A percentile compares a stretch with the other conserved stretches of the same genome.
Evolutionary conservation across 2,329 filamentous ascomycete genomes (phyloP).

Genomic region (Rhinocladiella similis): DNA sequence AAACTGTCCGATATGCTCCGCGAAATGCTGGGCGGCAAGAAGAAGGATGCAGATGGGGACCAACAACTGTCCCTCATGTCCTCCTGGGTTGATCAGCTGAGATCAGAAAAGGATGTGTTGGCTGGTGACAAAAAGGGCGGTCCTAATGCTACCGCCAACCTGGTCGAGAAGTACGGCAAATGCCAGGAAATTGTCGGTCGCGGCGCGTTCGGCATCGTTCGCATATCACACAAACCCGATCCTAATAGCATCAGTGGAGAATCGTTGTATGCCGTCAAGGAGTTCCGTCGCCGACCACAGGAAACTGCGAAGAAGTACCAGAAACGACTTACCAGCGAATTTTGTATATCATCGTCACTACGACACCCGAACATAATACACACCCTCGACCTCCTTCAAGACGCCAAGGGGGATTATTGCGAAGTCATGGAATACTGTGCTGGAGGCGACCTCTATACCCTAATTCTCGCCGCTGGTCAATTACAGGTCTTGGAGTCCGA

Average conservation of each 20-base stretch:
- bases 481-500: slow-evolving; percentile 91
- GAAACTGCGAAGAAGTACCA: slow-evolving; percentile 97
- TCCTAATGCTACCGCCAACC: slow-evolving; percentile 70
- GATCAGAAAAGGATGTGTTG: slow-evolving; percentile 77
- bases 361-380: slow-evolving; percentile 98
- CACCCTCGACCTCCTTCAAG: slow-evolving; percentile 90
- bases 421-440: slow-evolving; percentile 99
- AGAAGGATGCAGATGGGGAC: slow-evolving; percentile 62
- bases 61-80: slow-evolving; percentile 90
- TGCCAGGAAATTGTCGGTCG: slow-evolving; percentile 96
- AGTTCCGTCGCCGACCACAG: slow-evolving; percentile 90
- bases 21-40: slow-evolving; percentile 76
- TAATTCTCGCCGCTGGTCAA: slow-evolving; percentile 87
- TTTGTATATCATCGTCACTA: slow-evolving; percentile 96
- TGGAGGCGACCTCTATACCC: slow-evolving; percentile 90
- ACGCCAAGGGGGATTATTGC: slow-evolving; percentile 95
- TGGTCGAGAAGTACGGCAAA: slow-evolving; percentile 97
- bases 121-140: slow-evolving; percentile 75
- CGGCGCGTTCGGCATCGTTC: slow-evolving; percentile 94
- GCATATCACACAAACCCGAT: slow-evolving; percentile 94
- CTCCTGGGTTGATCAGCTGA: slow-evolving; percentile 91
- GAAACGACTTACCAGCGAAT: slow-evolving; percentile 94
- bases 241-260: slow-evolving; percentile 74
- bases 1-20: slow-evolving; percentile 92
- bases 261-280: slow-evolving; percentile 95